phyloP scores from a whole-genome alignment of 495 filamentous ascomycete genomes.

The Annulohypoxylon nitens region DNA sequence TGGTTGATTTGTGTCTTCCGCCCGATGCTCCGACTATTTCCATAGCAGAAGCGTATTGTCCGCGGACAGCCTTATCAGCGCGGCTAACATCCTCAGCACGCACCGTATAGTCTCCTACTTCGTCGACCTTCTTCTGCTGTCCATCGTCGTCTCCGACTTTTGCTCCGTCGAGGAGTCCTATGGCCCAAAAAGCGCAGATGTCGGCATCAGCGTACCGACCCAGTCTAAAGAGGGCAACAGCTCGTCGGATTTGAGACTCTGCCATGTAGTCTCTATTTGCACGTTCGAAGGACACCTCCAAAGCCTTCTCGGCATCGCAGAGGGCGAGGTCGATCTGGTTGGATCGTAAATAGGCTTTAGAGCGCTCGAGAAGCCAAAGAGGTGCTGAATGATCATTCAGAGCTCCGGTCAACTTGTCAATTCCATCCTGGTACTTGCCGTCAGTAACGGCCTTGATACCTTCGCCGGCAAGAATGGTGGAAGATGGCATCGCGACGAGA shows the following conservation, averaged over 20 bases:
- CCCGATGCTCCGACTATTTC: background rate
- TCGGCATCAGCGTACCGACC: conserved; percentile 81
- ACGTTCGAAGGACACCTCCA: conserved; percentile 76
- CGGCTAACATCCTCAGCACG: conserved; percentile 47
- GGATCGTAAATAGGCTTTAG: conserved; percentile 80
- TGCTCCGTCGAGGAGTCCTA: conserved; percentile 65
- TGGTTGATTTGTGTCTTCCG: conserved; percentile 13
- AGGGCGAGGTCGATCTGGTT: conserved; percentile 70
- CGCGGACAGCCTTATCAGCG: conserved; percentile 49
- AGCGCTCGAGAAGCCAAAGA: conserved; percentile 87
- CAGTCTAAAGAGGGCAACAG: conserved; percentile 77
- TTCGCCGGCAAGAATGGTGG: conserved; percentile 49
- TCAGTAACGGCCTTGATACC: conserved; percentile 71
- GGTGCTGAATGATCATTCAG: conserved; percentile 76
- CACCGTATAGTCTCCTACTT: conserved; percentile 56
- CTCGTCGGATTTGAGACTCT: conserved; percentile 83
- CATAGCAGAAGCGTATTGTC: conserved; percentile 41
- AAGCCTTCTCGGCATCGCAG: conserved; percentile 82
- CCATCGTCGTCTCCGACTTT: conserved; percentile 57
- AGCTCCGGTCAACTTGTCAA: conserved; percentile 82
- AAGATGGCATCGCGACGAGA: conserved; percentile 38
- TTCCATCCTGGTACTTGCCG: conserved; percentile 74
- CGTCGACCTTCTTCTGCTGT: conserved; percentile 56
- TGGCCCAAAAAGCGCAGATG: conserved; percentile 76
- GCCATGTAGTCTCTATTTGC: conserved; percentile 84